phyloP scores from a whole-genome alignment of 768 basidiomycete species.

The Zangia roseola region DNA sequence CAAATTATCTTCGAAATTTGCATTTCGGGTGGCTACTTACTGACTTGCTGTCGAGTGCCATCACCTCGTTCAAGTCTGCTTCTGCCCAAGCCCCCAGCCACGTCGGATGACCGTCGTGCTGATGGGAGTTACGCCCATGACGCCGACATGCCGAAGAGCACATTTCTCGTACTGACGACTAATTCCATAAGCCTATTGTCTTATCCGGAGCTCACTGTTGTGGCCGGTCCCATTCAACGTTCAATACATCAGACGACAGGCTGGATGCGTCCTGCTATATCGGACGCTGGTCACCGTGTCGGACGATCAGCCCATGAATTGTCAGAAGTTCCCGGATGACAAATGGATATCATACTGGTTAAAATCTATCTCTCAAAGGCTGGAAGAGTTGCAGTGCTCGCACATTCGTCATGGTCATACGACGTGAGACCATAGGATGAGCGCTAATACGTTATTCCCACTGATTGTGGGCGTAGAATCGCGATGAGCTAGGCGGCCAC shows the following conservation, averaged over 20 bases:
- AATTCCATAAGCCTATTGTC: conserved; percentile 56
- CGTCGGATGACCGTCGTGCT: conserved; percentile 87
- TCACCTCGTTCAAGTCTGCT: conserved; percentile 87
- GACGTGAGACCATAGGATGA: too few relatives aligned
- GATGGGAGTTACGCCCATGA: conserved; percentile 88
- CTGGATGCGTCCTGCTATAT: conserved; percentile 84
- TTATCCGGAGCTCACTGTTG: conserved; percentile 62
- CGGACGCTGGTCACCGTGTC: conserved; percentile 71
- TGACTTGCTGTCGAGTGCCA: conserved; percentile 74
- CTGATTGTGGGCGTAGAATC: too few relatives aligned
- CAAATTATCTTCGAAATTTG: conserved; percentile 68
- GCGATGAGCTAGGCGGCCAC: too few relatives aligned
- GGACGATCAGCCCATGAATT: conserved; percentile 67
- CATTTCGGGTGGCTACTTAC: conserved; percentile 88
- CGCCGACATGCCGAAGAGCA: conserved; percentile 46
- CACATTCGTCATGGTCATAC: too few relatives aligned
- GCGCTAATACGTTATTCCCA: too few relatives aligned
- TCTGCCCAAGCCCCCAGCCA: conserved; percentile 68
- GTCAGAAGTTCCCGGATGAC: too few relatives aligned
- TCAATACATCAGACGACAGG: too few relatives aligned
- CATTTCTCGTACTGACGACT: not conserved
- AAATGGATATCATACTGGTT: too few relatives aligned
- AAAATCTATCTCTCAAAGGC: too few relatives aligned
- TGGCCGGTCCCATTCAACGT: too few relatives aligned
- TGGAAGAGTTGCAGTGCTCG: too few relatives aligned